These are phyloP conservation scores for Cicer chorassanicum DNA, from an alignment of 306 rosid species.

Conservation along the genomic window DNA sequence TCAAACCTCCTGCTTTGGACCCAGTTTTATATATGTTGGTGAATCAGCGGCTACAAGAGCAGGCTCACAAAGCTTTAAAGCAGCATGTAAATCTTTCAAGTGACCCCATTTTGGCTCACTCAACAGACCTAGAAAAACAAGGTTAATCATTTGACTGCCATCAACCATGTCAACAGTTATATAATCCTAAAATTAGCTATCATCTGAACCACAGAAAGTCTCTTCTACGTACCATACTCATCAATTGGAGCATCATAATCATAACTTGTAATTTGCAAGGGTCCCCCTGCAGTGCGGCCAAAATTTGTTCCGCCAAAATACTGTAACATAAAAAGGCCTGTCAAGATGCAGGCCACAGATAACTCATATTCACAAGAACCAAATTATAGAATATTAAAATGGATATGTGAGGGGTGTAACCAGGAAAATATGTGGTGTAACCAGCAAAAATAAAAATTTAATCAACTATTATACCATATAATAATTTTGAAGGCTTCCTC, in stretches of 20 bases:
- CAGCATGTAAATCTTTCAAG: slow-evolving; percentile 92
- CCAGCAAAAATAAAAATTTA: not conserved
- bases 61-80: slow-evolving; percentile 92
- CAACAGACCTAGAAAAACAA: slow-evolving; percentile 67
- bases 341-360: slow-evolving; percentile 46
- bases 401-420: too few species aligned
- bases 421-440: too few species aligned
- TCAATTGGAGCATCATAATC: slow-evolving; percentile 99
- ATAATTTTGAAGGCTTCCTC: slow-evolving; percentile 96
- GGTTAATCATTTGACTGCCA: slow-evolving; percentile 22
- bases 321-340: slow-evolving; percentile 58
- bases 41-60: slow-evolving; percentile 81
- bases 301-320: slow-evolving; percentile 98
- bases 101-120: slow-evolving; percentile 98
- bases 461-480: slow-evolving; percentile 71
- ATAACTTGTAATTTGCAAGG: slow-evolving; percentile 91
- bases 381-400: slow-evolving; percentile 16
- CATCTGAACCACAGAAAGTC: slow-evolving; percentile 22
- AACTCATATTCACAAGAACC: slow-evolving; percentile 20
- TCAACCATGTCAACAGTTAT: slow-evolving; percentile 38
- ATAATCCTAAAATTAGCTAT: slow-evolving; percentile 36
- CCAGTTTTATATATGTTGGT: slow-evolving; percentile 78
- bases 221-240: slow-evolving; percentile 77
- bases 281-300: slow-evolving; percentile 97
- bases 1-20: slow-evolving; percentile 93